Conservation (phyloP, 129 eudicot genomes). For the Mikania micrantha region DNA sequence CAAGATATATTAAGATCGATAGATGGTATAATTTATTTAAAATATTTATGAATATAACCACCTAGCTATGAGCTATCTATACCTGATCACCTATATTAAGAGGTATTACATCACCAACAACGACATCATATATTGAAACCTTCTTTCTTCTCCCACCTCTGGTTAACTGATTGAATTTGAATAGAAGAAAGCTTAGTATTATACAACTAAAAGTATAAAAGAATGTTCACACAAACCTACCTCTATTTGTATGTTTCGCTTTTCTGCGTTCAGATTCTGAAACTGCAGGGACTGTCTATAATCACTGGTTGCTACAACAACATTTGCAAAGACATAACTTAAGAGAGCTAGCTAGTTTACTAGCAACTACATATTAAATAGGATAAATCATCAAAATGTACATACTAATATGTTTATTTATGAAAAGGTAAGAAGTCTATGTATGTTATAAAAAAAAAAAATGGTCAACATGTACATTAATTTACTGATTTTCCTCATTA, state of each 20-base stretch:
- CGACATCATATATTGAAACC: slow-evolving; percentile 75
- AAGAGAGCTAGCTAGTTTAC: neutral
- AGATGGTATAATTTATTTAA: no score
- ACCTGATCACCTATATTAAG: slow-evolving; percentile 98
- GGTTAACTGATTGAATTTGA: slow-evolving; percentile 43
- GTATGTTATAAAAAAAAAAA: no score
- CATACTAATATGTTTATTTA: no score
- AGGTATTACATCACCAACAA: slow-evolving; percentile 95
- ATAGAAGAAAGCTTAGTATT: neutral
- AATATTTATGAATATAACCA: no score
- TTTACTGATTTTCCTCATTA: neutral
- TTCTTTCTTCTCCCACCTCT: slow-evolving; percentile 89
- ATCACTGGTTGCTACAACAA: slow-evolving; percentile 65
- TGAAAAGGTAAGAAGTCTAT: no score
- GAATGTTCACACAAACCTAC: slow-evolving; percentile 52
- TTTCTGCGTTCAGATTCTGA: slow-evolving; percentile 85
- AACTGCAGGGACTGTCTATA: slow-evolving; percentile 93
- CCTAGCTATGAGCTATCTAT: no score
- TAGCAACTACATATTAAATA: no score
- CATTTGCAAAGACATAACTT: neutral
- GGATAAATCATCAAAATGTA: no score
- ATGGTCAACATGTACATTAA: no score
- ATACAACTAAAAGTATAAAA: neutral
- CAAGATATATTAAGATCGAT: no score
- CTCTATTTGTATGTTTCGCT: slow-evolving; percentile 81